Evolutionary conservation across 148 eudicot genomes (phyloP), one percentile per base, ranked within the genome.

Genomic region (Talinum fruticosum): DNA sequence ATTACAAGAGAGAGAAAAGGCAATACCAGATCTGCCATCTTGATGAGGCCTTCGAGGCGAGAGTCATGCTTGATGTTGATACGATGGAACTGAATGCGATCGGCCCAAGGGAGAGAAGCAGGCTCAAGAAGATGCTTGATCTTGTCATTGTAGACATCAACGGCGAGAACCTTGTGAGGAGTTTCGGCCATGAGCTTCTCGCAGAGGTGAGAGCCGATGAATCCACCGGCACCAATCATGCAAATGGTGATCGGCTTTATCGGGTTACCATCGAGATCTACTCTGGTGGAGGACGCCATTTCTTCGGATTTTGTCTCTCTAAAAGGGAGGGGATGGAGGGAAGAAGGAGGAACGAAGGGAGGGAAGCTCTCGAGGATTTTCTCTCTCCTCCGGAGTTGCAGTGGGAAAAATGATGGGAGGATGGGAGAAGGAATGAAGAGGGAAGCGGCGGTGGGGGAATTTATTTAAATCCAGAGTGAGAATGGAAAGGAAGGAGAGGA

Each of bases 181-280:
- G 99, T 96, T 85, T 96, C 97, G n/a, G 82, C 16, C 89, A 96
- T 84, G 45, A 96, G 80, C 77, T 96, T 96, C 83, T 96, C 97
- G 76, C 97, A 96, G 57, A 96, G 94, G 72, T 96, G 97, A 16
- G 97, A 93, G 23, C 99, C 99, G 30, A 96, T 96, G 88, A 96
- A 96, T 0, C 99, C 99, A 29, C 99, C 99, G 54, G 97, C 99
- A 10, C 99, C 97, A 51, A 96, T 93, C 99, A 96, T 93, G 89
- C 99, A 93, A 15, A 96, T 96, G 10, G 94, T 90, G 0, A 96
- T 75, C 80, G 93, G 78, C 79, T 79, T 78, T 1, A 96, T 90
- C 33, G 89, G 84, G 2, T 90, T 93, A 4, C 97, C 97, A 81
- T 96, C 99, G 41, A 96, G 97, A 93, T 96, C 97, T 79, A 90